Evolutionary conservation across 306 rosid genomes (phyloP).

Genomic region (Gastrolobium bilobum): DNA sequence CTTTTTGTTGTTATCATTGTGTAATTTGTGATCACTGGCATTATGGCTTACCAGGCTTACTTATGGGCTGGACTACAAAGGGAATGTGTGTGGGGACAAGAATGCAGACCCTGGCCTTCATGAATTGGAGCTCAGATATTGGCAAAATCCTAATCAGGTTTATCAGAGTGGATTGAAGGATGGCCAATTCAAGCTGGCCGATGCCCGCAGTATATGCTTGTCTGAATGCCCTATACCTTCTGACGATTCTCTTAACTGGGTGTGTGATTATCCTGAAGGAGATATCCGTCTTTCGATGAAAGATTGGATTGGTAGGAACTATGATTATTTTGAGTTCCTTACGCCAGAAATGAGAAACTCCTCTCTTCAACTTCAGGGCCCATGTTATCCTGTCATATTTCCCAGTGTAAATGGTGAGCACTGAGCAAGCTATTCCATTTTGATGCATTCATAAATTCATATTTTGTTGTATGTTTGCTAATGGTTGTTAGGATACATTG

Average conservation of each 20-base stretch:
- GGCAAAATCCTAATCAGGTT: constrained; percentile 96
- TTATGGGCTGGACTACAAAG: constrained; percentile 95
- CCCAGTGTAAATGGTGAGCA: constrained; percentile 92
- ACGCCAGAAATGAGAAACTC: constrained; percentile 92
- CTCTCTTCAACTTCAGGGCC: constrained; percentile 98
- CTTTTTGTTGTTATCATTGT: constrained; percentile 11
- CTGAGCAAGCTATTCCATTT: constrained; percentile 53
- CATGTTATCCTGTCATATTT: constrained; percentile 97
- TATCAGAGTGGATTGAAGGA: constrained; percentile 89
- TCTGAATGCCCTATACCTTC: constrained; percentile 85
- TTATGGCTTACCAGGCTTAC: constrained; percentile 74
- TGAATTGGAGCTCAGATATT: constrained; percentile 82
- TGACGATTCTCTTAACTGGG: constrained; percentile 88
- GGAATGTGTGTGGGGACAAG: constrained; percentile 92
- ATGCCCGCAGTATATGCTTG: constrained; percentile 91
- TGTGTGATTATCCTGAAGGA: constrained; percentile 96
- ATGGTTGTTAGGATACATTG: constrained; percentile 2
- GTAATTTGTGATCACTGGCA: constrained; percentile 38
- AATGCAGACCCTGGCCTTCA: constrained; percentile 81
- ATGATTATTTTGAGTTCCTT: constrained; percentile 91
- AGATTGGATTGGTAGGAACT: constrained; percentile 82
- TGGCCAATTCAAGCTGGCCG: constrained; percentile 66
- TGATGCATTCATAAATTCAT: constrained; percentile 14
- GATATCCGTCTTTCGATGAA: constrained; percentile 71
- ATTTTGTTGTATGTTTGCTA: constrained; percentile 17